Percentiles rank a stretch among this genome's conserved stretches.
Conservation (phyloP, 805 yeast species). For the Vanderwaltozyma tropicalis region DNA sequence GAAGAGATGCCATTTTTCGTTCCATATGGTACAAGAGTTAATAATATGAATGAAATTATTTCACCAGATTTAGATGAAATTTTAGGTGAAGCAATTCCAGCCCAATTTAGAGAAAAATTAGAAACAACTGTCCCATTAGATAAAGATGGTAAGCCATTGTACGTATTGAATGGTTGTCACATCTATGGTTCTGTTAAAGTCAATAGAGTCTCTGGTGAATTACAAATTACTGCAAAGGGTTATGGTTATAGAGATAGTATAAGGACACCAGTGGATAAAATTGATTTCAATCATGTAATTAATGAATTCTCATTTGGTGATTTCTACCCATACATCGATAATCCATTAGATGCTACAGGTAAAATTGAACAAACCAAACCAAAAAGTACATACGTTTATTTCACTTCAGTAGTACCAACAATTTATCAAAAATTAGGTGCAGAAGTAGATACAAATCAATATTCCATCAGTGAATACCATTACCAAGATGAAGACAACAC, state of each 20-base stretch:
- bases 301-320: conserved; percentile 86
- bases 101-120: conserved; percentile 44
- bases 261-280: conserved; percentile 37
- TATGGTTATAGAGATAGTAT: conserved; percentile 41
- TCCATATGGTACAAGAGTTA: conserved; percentile 40
- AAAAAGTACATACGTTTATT: conserved; percentile 50
- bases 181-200: conserved; percentile 76
- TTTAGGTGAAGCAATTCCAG: conserved; percentile 53
- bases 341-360: conserved; percentile 77
- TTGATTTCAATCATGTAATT: conserved; percentile 77
- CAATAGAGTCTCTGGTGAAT: conserved; percentile 74
- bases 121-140: conserved; percentile 24
- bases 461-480: conserved; percentile 53
- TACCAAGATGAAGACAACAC: conserved; percentile 25
- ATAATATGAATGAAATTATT: conserved; percentile 36
- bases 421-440: conserved; percentile 60
- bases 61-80: conserved; percentile 61
- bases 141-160: conserved; percentile 30
- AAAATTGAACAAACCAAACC: conserved; percentile 39
- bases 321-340: conserved; percentile 73
- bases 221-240: conserved; percentile 75
- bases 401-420: conserved; percentile 76
- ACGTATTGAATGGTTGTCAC: conserved; percentile 55
- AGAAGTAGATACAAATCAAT: conserved; percentile 72
- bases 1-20: conserved; percentile 52